Conservation (phyloP, 2,329 filamentous ascomycete species). For the Alternaria metachromatica region DNA sequence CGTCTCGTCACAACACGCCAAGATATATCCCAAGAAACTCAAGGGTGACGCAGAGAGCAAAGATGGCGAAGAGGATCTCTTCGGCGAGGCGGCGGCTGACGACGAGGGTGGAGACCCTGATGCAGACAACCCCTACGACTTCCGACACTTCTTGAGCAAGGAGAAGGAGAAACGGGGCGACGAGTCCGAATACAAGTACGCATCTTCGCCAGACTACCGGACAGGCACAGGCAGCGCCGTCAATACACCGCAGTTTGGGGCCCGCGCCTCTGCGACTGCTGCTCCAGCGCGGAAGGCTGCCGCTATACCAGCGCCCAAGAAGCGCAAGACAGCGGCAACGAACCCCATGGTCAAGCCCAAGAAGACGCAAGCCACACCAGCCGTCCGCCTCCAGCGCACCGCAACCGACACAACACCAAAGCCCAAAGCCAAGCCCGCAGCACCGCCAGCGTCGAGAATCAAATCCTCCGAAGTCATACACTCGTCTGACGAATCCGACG, state of each 20-base stretch:
- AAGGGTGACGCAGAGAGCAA: conserved; percentile 32
- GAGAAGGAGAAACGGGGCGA: conserved; percentile 42
- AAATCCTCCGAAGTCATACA: conserved; percentile 43
- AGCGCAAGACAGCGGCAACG: conserved; percentile 34
- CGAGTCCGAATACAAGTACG: conserved; percentile 37
- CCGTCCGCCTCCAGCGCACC: conserved; percentile 47
- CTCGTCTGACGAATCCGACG: conserved; percentile 40
- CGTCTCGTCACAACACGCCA: conserved; percentile 71
- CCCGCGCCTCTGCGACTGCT: conserved; percentile 22
- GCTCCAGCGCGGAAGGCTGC: conserved; percentile 18
- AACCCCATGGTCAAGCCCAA: conserved; percentile 33
- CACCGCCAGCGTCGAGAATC: conserved; percentile 36
- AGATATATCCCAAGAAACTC: conserved; percentile 58
- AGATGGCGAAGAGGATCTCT: conserved; percentile 39
- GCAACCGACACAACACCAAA: conserved; percentile 26
- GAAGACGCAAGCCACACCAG: conserved; percentile 33
- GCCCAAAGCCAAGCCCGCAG: conserved; percentile 23
- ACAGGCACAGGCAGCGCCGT: conserved; percentile 37
- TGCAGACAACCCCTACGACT: conserved; percentile 57
- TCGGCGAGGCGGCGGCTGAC: conserved; percentile 34
- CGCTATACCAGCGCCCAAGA: conserved; percentile 29
- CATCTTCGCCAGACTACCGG: conserved; percentile 39
- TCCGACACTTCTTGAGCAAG: conserved; percentile 53
- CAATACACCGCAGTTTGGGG: conserved; percentile 38
- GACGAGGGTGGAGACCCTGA: conserved; percentile 50